Evolutionary conservation across 2,329 filamentous ascomycete species (phyloP).

Genomic region (Orbilia javanica): DNA sequence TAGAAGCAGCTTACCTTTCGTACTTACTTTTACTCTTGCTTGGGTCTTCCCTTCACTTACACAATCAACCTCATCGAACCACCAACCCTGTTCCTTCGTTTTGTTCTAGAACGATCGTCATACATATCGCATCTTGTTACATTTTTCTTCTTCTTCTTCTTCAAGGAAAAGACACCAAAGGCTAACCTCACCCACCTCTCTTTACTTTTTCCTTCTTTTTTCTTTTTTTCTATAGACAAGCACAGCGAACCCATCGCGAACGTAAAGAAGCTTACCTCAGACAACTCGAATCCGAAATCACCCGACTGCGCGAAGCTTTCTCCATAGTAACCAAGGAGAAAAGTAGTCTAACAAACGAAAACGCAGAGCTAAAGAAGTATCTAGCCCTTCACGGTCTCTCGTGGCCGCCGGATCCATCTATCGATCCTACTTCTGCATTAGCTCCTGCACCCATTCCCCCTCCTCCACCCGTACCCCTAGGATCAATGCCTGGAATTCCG

Average conservation of each 20-base stretch:
- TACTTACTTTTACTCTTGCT: slow-evolving; percentile 24
- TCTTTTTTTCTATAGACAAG: slow-evolving; percentile 75
- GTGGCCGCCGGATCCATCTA: slow-evolving; percentile 65
- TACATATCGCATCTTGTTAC: not conserved
- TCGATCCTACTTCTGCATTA: slow-evolving; percentile 59
- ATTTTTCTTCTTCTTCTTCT: too few relatives aligned
- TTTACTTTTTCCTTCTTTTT: slow-evolving; percentile 36
- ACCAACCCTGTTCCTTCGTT: slow-evolving; percentile 54
- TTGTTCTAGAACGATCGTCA: slow-evolving; percentile 17
- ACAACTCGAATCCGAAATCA: slow-evolving; percentile 88
- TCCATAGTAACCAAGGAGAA: slow-evolving; percentile 80
- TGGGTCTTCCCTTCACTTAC: slow-evolving; percentile 19
- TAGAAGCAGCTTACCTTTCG: slow-evolving; percentile 30
- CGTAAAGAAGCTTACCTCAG: slow-evolving; percentile 97
- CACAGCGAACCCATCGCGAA: slow-evolving; percentile 95
- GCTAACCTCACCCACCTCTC: slow-evolving; percentile 42
- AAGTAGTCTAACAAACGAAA: slow-evolving; percentile 81
- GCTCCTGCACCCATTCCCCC: slow-evolving; percentile 55
- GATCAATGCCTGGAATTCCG: slow-evolving; percentile 58
- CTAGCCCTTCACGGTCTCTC: slow-evolving; percentile 72
- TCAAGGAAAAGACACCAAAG: slow-evolving; percentile 41
- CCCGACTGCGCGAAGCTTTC: slow-evolving; percentile 88
- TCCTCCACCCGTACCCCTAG: slow-evolving; percentile 52
- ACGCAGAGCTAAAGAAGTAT: slow-evolving; percentile 77
- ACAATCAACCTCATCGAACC: slow-evolving; percentile 17